Conservation (phyloP, 2,329 filamentous ascomycete genomes). For the Orbilia oligospora region DNA sequence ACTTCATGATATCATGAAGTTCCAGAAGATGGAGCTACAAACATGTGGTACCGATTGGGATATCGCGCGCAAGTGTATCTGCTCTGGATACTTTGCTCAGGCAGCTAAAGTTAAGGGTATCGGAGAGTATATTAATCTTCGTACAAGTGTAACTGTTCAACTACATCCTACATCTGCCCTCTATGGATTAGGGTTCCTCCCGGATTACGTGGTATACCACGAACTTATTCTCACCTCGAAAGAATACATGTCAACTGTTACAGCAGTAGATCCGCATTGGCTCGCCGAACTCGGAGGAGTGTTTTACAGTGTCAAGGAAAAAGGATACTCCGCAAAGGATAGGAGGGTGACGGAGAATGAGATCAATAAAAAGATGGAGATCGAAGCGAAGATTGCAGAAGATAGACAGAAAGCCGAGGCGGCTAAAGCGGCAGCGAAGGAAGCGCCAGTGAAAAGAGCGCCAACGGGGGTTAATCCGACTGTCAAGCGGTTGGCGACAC, state of each 20-base stretch:
- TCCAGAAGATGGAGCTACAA: conserved; percentile 88
- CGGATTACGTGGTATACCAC: conserved; percentile 98
- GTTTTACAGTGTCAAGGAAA: conserved; percentile 97
- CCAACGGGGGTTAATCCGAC: conserved; percentile 63
- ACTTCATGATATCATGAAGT: conserved; percentile 91
- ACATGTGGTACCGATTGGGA: conserved; percentile 98
- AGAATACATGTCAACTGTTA: conserved; percentile 98
- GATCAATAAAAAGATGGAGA: conserved; percentile 92
- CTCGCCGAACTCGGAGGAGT: conserved; percentile 95
- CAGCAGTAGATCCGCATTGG: conserved; percentile 96
- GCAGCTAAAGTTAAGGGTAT: conserved; percentile 96
- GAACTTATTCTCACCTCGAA: conserved; percentile 96
- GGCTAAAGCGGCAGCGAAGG: conserved; percentile 66
- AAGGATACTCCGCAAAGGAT: conserved; percentile 90
- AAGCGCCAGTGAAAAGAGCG: conserved; percentile 67
- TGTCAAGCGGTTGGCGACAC: conserved; percentile 62
- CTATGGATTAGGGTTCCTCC: conserved; percentile 91
- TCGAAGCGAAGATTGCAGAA: conserved; percentile 90
- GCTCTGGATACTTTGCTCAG: conserved; percentile 97
- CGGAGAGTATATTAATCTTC: conserved; percentile 96
- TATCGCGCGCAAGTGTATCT: conserved; percentile 93
- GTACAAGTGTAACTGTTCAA: conserved; percentile 93
- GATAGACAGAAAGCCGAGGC: conserved; percentile 80
- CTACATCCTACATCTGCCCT: conserved; percentile 94
- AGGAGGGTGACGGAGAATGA: conserved; percentile 90